These are phyloP conservation scores for Tephrocybe sp. DNA, from an alignment of 768 basidiomycete genomes.

Conservation along the genomic window DNA sequence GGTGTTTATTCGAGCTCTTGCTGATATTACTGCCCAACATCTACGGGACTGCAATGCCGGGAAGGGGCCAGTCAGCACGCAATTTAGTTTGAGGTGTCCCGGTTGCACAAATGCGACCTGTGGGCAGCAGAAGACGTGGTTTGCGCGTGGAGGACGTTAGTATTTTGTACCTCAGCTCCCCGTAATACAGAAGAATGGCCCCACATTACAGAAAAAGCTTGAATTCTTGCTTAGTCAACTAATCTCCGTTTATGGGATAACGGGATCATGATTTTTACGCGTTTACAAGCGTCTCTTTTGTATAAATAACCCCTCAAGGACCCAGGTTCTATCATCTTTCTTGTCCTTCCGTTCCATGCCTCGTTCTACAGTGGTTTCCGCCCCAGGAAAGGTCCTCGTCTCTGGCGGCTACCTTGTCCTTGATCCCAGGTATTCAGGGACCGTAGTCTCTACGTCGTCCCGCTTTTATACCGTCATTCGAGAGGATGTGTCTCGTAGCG, in stretches of 20 bases:
- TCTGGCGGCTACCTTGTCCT: conserved; percentile 98
- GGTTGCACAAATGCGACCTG: conserved; percentile 92
- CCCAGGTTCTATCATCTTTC: not conserved
- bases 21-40: conserved; percentile 85
- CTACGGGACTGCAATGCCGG: conserved; percentile 60
- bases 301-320: conserved; percentile 8
- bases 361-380: conserved; percentile 70
- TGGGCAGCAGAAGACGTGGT: conserved; percentile 85
- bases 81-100: conserved; percentile 87
- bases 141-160: conserved; percentile 69
- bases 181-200: conserved; percentile 12
- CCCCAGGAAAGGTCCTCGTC: conserved; percentile 92
- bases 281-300: conserved; percentile 6
- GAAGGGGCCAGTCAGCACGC: conserved; percentile 66
- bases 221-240: conserved; percentile 13
- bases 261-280: conserved; percentile 8
- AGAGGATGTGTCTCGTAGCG: conserved; percentile 25
- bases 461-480: conserved; percentile 86
- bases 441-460: conserved; percentile 90
- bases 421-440: conserved; percentile 79
- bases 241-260: not conserved
- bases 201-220: not conserved
- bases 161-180: conserved; percentile 9
- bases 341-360: conserved; percentile 31
- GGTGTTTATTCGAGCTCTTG: conserved; percentile 91